Conservation (phyloP, 352 stramenopile genomes). For the Blastocystis sp. region DNA sequence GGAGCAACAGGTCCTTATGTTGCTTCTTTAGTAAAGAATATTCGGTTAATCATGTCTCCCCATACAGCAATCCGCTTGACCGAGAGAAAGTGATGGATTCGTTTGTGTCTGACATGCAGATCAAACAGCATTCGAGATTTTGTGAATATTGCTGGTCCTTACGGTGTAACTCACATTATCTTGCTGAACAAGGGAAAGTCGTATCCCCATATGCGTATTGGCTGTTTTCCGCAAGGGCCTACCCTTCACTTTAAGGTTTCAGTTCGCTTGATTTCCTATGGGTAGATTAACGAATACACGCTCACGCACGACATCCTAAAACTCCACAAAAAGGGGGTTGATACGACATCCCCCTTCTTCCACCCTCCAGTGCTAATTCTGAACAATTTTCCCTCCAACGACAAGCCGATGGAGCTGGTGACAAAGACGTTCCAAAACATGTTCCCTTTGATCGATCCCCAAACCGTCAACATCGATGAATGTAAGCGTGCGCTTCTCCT, state of each 20-base stretch:
- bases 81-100: conserved; percentile 70
- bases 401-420: conserved; percentile 79
- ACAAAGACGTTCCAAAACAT: conserved; percentile 99
- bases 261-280: neutral
- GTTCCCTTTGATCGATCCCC: conserved; percentile 94
- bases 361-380: conserved; percentile 88
- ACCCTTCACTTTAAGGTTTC: conserved; percentile 71
- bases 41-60: conserved; percentile 85
- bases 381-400: conserved; percentile 91
- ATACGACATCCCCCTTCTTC: conserved; percentile 81
- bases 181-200: conserved; percentile 85
- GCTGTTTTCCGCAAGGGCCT: conserved; percentile 83
- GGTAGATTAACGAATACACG: conserved; percentile 67
- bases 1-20: conserved; percentile 75
- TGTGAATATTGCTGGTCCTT: conserved; percentile 77
- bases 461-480: conserved; percentile 87
- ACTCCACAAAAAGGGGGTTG: neutral
- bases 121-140: conserved; percentile 82
- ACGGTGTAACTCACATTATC: conserved; percentile 93
- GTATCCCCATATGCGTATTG: conserved; percentile 85
- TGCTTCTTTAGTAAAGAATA: conserved; percentile 79
- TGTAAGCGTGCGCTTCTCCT: conserved; percentile 93
- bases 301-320: conserved; percentile 54
- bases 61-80: conserved; percentile 86
- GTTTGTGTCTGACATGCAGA: conserved; percentile 69